Percentiles rank a stretch among this genome's conserved stretches.
Conservation (phyloP, 2,329 filamentous ascomycete species). For the Aureobasidium vineae region DNA sequence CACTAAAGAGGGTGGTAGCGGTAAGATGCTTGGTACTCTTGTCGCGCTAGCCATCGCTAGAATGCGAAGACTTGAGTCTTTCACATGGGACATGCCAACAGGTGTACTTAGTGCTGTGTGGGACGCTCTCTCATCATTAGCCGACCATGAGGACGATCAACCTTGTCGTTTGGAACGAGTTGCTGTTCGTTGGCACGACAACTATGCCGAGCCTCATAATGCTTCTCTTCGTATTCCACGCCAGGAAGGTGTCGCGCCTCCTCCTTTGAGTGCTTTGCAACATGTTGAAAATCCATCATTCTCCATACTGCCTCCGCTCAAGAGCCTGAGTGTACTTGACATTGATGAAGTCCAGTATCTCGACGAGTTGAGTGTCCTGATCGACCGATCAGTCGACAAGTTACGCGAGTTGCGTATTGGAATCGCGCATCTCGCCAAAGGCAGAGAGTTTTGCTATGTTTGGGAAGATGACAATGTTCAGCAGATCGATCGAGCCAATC, state of each 20-base stretch:
- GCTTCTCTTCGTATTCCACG: conserved; percentile 35
- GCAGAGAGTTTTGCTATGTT: conserved; percentile 56
- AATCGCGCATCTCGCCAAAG: conserved; percentile 58
- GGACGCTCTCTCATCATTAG: conserved; percentile 70
- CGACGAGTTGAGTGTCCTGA: conserved; percentile 76
- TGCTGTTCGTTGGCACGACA: conserved; percentile 83
- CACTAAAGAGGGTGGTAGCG: conserved; percentile 76
- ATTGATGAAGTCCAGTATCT: conserved; percentile 81
- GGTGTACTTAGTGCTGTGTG: conserved; percentile 79
- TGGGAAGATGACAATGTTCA: conserved; percentile 64
- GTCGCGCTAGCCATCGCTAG: conserved; percentile 75
- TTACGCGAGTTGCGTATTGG: conserved; percentile 72
- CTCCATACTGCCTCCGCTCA: conserved; percentile 71
- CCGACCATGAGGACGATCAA: conserved; percentile 58
- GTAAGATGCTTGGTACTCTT: conserved; percentile 84
- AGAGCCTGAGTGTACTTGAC: conserved; percentile 72
- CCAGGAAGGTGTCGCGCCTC: conserved; percentile 41
- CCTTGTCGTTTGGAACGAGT: conserved; percentile 68
- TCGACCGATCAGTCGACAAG: conserved; percentile 65
- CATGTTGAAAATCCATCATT: conserved; percentile 76
- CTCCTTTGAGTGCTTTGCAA: conserved; percentile 42
- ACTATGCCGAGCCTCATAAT: conserved; percentile 49
- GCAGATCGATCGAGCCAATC: conserved; percentile 63
- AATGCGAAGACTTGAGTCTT: conserved; percentile 78
- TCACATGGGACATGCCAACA: conserved; percentile 88